Conservation (phyloP, 495 filamentous ascomycete species). For the Aspergillus wentii region DNA sequence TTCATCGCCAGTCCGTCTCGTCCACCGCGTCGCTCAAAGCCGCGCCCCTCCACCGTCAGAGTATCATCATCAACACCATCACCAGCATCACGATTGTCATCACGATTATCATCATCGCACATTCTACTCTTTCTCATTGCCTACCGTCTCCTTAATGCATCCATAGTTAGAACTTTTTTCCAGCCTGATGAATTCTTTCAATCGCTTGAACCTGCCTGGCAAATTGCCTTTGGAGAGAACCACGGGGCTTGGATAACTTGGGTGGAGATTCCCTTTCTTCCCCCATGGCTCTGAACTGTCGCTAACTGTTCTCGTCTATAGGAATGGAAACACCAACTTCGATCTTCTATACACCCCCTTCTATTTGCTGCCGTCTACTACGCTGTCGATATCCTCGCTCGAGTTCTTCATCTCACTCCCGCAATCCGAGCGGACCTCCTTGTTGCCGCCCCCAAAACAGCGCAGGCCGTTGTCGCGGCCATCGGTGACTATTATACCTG, state of each 20-base stretch:
- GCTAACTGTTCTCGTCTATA: slow-evolving; percentile 33
- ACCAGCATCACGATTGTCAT: slow-evolving; percentile 9
- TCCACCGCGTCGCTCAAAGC: no score
- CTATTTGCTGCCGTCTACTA: slow-evolving; percentile 78
- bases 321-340: slow-evolving; percentile 92
- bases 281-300: background rate
- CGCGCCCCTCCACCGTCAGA: background rate
- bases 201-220: slow-evolving; percentile 92
- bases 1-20: slow-evolving; percentile 1
- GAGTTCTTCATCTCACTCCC: slow-evolving; percentile 41
- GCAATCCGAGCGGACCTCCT: slow-evolving; percentile 57
- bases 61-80: slow-evolving; percentile 2
- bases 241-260: slow-evolving; percentile 94
- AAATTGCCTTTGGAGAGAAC: slow-evolving; percentile 70
- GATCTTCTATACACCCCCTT: slow-evolving; percentile 87
- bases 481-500: slow-evolving; percentile 85
- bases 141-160: slow-evolving; percentile 80
- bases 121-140: slow-evolving; percentile 60
- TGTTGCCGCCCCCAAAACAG: slow-evolving; percentile 63
- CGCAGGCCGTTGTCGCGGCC: slow-evolving; percentile 75
- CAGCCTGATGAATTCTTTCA: slow-evolving; percentile 99
- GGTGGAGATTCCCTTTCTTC: slow-evolving; percentile 45
- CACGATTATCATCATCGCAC: no score
- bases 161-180: slow-evolving; percentile 88
- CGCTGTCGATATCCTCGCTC: slow-evolving; percentile 47